Evolutionary conservation across 2,329 filamentous ascomycete genomes (phyloP).

Genomic region (Chrysosporium keratinophilum): DNA sequence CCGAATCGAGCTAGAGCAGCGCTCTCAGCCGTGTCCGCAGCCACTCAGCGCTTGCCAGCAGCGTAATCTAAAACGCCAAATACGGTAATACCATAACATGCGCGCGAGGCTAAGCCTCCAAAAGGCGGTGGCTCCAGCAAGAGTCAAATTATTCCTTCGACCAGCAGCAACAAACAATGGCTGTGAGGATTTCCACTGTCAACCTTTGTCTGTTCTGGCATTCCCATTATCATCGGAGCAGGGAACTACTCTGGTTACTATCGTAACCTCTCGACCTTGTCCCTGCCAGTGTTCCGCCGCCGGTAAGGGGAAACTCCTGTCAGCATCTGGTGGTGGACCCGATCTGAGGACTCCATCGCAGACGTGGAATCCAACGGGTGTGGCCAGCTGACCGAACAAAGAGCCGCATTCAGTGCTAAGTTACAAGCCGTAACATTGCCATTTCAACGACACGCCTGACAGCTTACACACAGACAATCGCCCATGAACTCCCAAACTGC

Average conservation of each 20-base stretch:
- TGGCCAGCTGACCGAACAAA: not conserved
- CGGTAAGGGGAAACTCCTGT: not conserved
- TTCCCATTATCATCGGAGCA: not conserved
- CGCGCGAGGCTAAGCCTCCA: not conserved
- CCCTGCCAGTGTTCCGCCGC: not conserved
- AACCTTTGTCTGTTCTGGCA: not conserved
- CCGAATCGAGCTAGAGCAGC: not conserved
- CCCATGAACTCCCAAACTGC: too few relatives aligned
- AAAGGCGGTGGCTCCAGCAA: constrained; percentile 2
- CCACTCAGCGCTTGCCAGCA: not conserved
- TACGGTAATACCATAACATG: not conserved
- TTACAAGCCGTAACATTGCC: not conserved
- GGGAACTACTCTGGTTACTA: not conserved
- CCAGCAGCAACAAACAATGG: not conserved
- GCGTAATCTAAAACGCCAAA: not conserved
- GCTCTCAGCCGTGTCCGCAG: not conserved
- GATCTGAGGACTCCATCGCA: too few relatives aligned
- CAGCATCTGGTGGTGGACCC: too few relatives aligned
- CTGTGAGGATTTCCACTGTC: not conserved
- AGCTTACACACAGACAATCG: not conserved
- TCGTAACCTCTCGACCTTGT: not conserved
- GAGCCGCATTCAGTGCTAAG: constrained; percentile 2
- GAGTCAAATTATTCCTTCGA: not conserved
- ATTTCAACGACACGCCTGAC: not conserved
- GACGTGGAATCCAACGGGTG: not conserved